Evolutionary conservation across 1,284 basidiomycete species (phyloP).

Genomic region (Puccinia novopanici): DNA sequence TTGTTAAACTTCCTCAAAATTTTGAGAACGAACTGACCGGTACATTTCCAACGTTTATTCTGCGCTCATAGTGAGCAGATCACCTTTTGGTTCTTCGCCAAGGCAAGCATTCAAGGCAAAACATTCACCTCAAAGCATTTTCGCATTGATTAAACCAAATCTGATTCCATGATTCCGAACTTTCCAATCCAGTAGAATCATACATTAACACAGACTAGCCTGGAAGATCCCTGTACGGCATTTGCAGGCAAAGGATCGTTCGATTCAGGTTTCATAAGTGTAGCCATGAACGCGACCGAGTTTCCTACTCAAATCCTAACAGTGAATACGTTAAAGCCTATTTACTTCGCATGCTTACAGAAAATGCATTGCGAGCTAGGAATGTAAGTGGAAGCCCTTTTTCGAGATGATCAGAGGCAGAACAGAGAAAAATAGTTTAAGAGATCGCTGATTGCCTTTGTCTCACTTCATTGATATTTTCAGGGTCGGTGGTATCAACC

Average conservation of each 20-base stretch:
- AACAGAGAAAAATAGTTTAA: not conserved
- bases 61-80: not conserved
- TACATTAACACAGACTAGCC: conserved; percentile 3
- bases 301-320: conserved; percentile 10
- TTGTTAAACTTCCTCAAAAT: not conserved
- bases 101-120: not conserved
- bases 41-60: not conserved
- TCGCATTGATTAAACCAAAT: not conserved
- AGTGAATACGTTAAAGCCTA: conserved; percentile 1
- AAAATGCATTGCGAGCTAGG: conserved; percentile 17
- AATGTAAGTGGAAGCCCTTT: not conserved
- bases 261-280: not conserved
- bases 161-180: not conserved
- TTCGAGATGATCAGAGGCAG: not conserved
- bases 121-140: not conserved
- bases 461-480: not conserved
- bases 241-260: not conserved
- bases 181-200: conserved; percentile 6
- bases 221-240: conserved; percentile 6
- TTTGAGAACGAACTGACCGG: not conserved
- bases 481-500: conserved; percentile 13
- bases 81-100: not conserved
- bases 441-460: not conserved
- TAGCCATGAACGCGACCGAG: conserved; percentile 8
- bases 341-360: conserved; percentile 7